These are phyloP conservation scores for Niebla homalea DNA, from an alignment of 495 filamentous ascomycete genomes.

Conservation along the genomic window DNA sequence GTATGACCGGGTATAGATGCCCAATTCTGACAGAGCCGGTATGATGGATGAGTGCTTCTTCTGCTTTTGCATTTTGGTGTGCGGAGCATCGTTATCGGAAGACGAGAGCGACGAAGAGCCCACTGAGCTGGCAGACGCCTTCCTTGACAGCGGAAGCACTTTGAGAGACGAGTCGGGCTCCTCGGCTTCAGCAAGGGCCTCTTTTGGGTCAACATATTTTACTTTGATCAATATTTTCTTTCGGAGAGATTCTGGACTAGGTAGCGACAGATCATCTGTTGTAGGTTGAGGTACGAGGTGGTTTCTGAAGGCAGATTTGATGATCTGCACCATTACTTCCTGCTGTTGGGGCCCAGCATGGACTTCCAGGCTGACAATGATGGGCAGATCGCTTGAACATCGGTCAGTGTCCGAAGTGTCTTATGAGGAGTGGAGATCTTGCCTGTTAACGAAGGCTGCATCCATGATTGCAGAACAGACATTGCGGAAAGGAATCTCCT, in stretches of 20 bases:
- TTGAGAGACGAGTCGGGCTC: neutral
- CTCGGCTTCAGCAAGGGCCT: slow-evolving; percentile 19
- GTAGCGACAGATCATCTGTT: slow-evolving; percentile 40
- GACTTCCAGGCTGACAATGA: slow-evolving; percentile 84
- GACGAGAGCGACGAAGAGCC: slow-evolving; percentile 15
- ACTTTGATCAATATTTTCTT: slow-evolving; percentile 85
- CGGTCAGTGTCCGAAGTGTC: slow-evolving; percentile 2
- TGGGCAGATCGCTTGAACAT: slow-evolving; percentile 48
- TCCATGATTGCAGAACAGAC: slow-evolving; percentile 72
- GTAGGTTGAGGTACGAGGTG: slow-evolving; percentile 48
- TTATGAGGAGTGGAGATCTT: neutral
- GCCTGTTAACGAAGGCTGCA: slow-evolving; percentile 53
- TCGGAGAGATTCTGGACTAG: slow-evolving; percentile 49
- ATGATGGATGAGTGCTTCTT: slow-evolving; percentile 57
- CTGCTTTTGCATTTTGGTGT: slow-evolving; percentile 9
- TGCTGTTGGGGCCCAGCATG: slow-evolving; percentile 71
- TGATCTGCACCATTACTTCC: slow-evolving; percentile 79
- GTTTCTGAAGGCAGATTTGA: slow-evolving; percentile 61
- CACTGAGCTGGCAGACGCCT: neutral
- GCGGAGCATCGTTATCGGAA: slow-evolving; percentile 3
- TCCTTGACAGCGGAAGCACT: neutral
- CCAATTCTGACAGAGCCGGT: slow-evolving; percentile 56
- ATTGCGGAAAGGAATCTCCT: slow-evolving; percentile 68
- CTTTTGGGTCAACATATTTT: slow-evolving; percentile 47
- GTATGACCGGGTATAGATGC: slow-evolving; percentile 69